Base-by-base conservation (phyloP, 257 asterid species). In the Phtheirospermum japonicum region DNA sequence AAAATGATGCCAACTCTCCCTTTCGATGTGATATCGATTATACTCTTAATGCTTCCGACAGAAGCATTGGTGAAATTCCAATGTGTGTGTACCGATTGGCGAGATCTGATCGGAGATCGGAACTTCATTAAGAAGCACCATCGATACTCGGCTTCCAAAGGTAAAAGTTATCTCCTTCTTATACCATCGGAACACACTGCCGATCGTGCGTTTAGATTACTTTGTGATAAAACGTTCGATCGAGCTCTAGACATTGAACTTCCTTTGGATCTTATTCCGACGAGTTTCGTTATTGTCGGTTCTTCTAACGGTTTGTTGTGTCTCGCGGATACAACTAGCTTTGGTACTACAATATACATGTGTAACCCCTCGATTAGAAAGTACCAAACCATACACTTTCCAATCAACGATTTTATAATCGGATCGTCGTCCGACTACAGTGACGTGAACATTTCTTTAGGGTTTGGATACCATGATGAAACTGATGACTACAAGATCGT, bases 281-380 rank as follows among this genome's bases (percentile, higher is more conserved):
- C 20, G 20, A 5, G n/a, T 10, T 51, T 40, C 14, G 0, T 18
- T n/a, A 9, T 59, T 9, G 33, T 65, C 1, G 48, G 64, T 58
- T 65, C 71, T 6, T 50, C n/a, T 18, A 71, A 71, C 20, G 72
- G 76, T 14, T 23, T 72, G 19, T 40, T 66, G 32, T 61, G 72
- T 12, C 14, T 72, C 30, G 23, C 60, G 4, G 72, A 39, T 11
- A 7, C 11, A 1, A 7, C 6, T 16, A 12, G 8, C 7, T 46
- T 16, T 57, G 55, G 59, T 5, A 17, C 12, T 17, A 49, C 10
- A 36, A 30, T 68, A n/a, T 63, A 40, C 12, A 6, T 73, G 39
- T 57, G 50, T 9, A 68, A 73, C n/a, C 78, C 71, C 7, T 63
- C 16, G 18, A 68, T 68, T 4, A 32, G 63, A 18, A 57, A 51